Conservation (phyloP, 495 filamentous ascomycete genomes). For the Xylaria longipes region DNA sequence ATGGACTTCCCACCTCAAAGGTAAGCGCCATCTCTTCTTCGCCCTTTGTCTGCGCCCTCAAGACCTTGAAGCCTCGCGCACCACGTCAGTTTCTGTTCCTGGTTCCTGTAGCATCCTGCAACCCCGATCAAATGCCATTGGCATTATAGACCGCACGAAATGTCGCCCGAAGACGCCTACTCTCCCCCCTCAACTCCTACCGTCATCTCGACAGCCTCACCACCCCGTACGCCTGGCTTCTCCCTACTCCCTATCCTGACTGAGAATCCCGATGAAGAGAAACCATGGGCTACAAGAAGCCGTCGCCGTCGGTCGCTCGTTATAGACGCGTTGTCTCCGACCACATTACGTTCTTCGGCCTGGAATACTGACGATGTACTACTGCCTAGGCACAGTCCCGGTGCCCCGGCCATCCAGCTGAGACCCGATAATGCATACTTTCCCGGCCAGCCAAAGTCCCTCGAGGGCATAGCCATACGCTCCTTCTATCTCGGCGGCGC, state of each 20-base stretch:
- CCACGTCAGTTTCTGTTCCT: background rate
- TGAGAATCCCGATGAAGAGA: conserved; percentile 31
- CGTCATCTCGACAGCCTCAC: conserved; percentile 13
- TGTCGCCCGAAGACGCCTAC: background rate
- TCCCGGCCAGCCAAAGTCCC: conserved; percentile 69
- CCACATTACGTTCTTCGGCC: conserved; percentile 30
- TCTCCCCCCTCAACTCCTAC: conserved; percentile 13
- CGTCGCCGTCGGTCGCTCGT: conserved; percentile 37
- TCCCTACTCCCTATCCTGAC: conserved; percentile 21
- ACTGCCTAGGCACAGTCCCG: conserved; percentile 43
- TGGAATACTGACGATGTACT: conserved; percentile 41
- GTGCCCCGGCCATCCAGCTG: conserved; percentile 39
- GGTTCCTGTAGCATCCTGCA: background rate
- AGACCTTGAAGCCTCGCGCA: background rate
- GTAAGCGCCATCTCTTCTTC: conserved; percentile 33
- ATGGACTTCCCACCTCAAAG: conserved; percentile 41
- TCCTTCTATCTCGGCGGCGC: conserved; percentile 60
- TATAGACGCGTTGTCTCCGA: conserved; percentile 22
- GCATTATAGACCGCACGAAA: background rate
- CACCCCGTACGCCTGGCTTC: conserved; percentile 30
- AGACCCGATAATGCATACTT: conserved; percentile 46
- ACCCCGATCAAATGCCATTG: conserved; percentile 12
- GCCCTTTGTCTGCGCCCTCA: background rate
- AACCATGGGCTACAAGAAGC: conserved; percentile 37
- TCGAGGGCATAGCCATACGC: conserved; percentile 80